Evolutionary conservation across 1,284 basidiomycete species (phyloP).

Genomic region (Boletus mariae): DNA sequence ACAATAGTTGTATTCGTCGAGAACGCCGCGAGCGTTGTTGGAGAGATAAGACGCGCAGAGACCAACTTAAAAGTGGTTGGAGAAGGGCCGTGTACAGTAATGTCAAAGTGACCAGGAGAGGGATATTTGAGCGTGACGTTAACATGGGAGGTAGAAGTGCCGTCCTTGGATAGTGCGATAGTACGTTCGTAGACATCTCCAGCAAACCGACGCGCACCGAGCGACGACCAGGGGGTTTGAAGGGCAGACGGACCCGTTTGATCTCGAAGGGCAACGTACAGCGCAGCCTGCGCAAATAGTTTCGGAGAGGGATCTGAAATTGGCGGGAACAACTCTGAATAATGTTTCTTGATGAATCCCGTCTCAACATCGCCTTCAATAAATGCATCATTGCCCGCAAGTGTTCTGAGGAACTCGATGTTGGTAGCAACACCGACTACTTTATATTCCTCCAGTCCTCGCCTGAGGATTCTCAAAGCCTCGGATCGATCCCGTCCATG

Average conservation of each 20-base stretch:
- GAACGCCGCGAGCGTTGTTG: constrained; percentile 47
- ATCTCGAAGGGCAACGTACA: constrained; percentile 72
- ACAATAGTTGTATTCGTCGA: constrained; percentile 61
- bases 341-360: constrained; percentile 90
- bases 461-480: constrained; percentile 75
- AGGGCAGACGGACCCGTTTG: constrained; percentile 32
- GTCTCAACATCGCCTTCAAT: constrained; percentile 85
- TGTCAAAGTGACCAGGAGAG: constrained; percentile 47
- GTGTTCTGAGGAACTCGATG: constrained; percentile 78
- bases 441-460: constrained; percentile 83
- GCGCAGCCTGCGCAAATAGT: constrained; percentile 72
- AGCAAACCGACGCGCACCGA: constrained; percentile 71
- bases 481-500: constrained; percentile 85
- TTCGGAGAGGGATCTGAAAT: constrained; percentile 54
- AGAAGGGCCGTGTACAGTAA: constrained; percentile 43
- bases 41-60: constrained; percentile 50
- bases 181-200: constrained; percentile 65
- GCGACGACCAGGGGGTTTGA: constrained; percentile 58
- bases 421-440: constrained; percentile 92
- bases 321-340: constrained; percentile 70
- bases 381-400: constrained; percentile 79
- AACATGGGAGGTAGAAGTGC: constrained; percentile 36
- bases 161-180: constrained; percentile 54
- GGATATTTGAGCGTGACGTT: constrained; percentile 47
- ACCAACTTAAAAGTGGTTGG: constrained; percentile 48